Evolutionary conservation across 2,329 filamentous ascomycete species (phyloP).

Genomic region (Aspergillus awamori): DNA sequence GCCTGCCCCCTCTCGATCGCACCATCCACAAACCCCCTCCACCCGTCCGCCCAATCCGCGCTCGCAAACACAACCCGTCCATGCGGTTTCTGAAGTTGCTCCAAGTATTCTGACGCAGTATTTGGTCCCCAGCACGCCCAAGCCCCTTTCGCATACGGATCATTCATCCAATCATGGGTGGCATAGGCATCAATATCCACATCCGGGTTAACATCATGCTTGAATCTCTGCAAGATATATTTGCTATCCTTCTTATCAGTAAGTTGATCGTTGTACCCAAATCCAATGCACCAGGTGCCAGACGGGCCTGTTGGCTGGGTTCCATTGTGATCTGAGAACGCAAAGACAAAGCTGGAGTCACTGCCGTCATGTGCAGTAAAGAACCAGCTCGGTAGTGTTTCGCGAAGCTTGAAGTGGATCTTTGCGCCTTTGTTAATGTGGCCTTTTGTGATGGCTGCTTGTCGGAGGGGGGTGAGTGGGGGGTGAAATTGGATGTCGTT

Average conservation of each 20-base stretch:
- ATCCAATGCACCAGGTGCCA: slow-evolving; percentile 25
- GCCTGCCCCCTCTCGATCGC: slow-evolving; percentile 34
- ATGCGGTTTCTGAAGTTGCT: slow-evolving; percentile 30
- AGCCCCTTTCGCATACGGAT: slow-evolving; percentile 32
- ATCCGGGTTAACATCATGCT: slow-evolving; percentile 9
- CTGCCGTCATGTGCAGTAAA: slow-evolving; percentile 5
- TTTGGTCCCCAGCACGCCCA: slow-evolving; percentile 28
- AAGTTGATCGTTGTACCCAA: slow-evolving; percentile 20
- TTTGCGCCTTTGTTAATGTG: slow-evolving; percentile 36
- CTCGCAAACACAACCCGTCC: slow-evolving; percentile 35
- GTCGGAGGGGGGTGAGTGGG: slow-evolving; percentile 26
- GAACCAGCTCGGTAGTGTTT: slow-evolving; percentile 18
- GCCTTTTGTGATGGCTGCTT: slow-evolving; percentile 26
- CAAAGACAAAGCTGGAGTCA: slow-evolving; percentile 20
- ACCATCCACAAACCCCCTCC: slow-evolving; percentile 41
- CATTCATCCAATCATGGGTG: slow-evolving; percentile 34
- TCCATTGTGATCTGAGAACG: slow-evolving; percentile 26
- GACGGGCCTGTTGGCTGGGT: slow-evolving; percentile 10
- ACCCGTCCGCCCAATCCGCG: slow-evolving; percentile 40
- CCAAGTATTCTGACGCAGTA: slow-evolving; percentile 19
- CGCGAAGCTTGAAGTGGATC: slow-evolving; percentile 27
- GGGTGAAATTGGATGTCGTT: slow-evolving; percentile 30
- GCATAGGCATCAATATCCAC: slow-evolving; percentile 13
- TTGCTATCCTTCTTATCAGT: slow-evolving; percentile 14
- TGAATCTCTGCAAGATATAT: slow-evolving; percentile 15